Evolutionary conservation across 1,284 basidiomycete genomes (phyloP), one percentile per base, ranked within the genome.

Genomic region (Phaffia rhodozyma): DNA sequence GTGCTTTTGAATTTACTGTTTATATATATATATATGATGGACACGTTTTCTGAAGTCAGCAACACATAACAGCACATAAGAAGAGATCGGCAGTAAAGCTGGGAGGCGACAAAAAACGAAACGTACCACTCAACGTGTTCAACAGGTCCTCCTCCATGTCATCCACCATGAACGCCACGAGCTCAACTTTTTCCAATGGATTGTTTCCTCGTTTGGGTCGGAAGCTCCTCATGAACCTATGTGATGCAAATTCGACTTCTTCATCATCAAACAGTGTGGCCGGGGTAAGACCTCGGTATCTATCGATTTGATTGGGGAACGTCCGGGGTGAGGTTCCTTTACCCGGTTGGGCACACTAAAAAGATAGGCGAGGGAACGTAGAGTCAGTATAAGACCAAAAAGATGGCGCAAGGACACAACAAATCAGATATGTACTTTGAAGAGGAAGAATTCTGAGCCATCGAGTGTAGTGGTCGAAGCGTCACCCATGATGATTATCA

Each of bases 71-170:
- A 43, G 2, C 38, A 25, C 38, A 47, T 4, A 9, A 43, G 32
- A 43, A 21, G 34, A 25, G 27, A n/a, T 16, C 38, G 38, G 13
- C 38, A 7, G 38, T 16, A 43, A 43, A 16, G 13, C 2, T 7
- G 16, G 13, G 13, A 43, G 38, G 38, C 5, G 16, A 16, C 38
- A 30, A 23, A 23, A 21, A 4, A 6, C 27, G 25, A 30, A 20
- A 60, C 63, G 48, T 7, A 65, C 63, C 58, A 29, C 21, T 34
- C 32, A 65, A 51, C 20, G 55, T 56, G 11, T 58, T 55, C 32
- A 50, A 23, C 50, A 65, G 61, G 6, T 65, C 63, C 20, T 61
- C 59, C 30, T 65, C 63, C 63, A 65, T 65, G 29, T 65, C 63
- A 47, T 25, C 43, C 7, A 51, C 43, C 32, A 65, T 34, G 55